phyloP scores from a whole-genome alignment of 768 basidiomycete genomes.

The Nidularia pulvinata region DNA sequence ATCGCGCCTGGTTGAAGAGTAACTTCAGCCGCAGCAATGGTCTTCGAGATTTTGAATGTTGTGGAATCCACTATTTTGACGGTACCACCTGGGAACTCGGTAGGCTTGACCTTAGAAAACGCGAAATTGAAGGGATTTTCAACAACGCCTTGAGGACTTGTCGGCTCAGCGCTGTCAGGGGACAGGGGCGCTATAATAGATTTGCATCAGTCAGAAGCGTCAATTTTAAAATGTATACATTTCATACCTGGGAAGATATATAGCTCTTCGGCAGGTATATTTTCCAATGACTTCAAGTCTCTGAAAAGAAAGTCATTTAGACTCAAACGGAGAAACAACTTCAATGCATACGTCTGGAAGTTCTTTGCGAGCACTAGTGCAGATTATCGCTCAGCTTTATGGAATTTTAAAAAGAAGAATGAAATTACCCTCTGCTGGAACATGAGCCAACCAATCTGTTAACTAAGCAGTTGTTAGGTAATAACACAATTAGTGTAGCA shows the following conservation, averaged over 20 bases:
- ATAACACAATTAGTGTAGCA: neutral
- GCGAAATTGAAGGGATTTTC: conserved; percentile 45
- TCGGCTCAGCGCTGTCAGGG: conserved; percentile 27
- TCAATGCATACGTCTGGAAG: conserved; percentile 31
- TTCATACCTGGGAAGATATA: conserved; percentile 50
- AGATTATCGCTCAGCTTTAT: neutral
- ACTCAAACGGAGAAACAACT: neutral
- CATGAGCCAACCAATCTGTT: conserved; percentile 55
- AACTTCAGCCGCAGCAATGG: conserved; percentile 56
- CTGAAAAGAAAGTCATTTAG: conserved; percentile 4
- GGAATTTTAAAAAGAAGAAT: neutral
- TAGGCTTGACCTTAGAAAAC: conserved; percentile 42
- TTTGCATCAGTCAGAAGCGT: no score
- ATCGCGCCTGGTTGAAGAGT: conserved; percentile 58
- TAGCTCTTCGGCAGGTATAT: conserved; percentile 43
- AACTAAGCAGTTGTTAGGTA: conserved; percentile 20
- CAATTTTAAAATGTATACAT: neutral
- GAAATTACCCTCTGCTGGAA: conserved; percentile 42
- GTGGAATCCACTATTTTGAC: conserved; percentile 53
- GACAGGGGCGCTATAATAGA: conserved; percentile 26
- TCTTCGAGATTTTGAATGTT: conserved; percentile 49
- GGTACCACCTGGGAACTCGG: conserved; percentile 42
- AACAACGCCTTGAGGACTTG: conserved; percentile 42
- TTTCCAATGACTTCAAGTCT: conserved; percentile 32
- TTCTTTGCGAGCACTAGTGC: conserved; percentile 48